phyloP scores from a whole-genome alignment of 805 yeast species.

The Candida sanyiensis region DNA sequence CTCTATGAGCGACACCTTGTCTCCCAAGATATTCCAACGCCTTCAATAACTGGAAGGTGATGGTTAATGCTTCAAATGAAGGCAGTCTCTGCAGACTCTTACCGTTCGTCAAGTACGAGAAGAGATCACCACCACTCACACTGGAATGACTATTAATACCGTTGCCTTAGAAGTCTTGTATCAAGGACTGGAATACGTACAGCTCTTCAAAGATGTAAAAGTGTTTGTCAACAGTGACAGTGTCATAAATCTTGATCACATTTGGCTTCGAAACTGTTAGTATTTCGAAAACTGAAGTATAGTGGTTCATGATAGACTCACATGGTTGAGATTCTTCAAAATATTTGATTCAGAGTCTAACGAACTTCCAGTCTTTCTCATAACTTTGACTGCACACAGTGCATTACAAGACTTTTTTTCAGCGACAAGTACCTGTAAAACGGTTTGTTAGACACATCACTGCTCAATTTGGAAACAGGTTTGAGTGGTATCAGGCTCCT shows the following conservation, averaged over 20 bases:
- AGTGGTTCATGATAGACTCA: slow-evolving; percentile 19
- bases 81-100: slow-evolving; percentile 36
- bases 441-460: no score
- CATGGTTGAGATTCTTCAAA: slow-evolving; percentile 35
- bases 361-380: slow-evolving; percentile 25
- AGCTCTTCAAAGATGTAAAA: slow-evolving; percentile 45
- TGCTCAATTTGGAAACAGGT: neutral
- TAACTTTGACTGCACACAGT: slow-evolving; percentile 47
- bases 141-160: no score
- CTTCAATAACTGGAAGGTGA: slow-evolving; percentile 48
- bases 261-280: slow-evolving; percentile 33
- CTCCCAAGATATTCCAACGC: slow-evolving; percentile 53
- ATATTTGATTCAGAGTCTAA: slow-evolving; percentile 40
- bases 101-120: slow-evolving; percentile 45
- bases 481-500: slow-evolving; percentile 7
- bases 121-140: slow-evolving; percentile 53
- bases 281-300: no score
- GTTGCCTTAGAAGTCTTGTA: no score
- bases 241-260: slow-evolving; percentile 40
- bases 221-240: slow-evolving; percentile 25
- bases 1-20: slow-evolving; percentile 56
- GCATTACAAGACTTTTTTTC: slow-evolving; percentile 20
- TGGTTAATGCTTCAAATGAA: slow-evolving; percentile 49
- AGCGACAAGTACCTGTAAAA: slow-evolving; percentile 29
- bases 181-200: slow-evolving; percentile 10